A percentile compares a stretch with the other conserved stretches of the same genome.
phyloP scores from a whole-genome alignment of 768 basidiomycete genomes.

The Boletus eberwhitei region DNA sequence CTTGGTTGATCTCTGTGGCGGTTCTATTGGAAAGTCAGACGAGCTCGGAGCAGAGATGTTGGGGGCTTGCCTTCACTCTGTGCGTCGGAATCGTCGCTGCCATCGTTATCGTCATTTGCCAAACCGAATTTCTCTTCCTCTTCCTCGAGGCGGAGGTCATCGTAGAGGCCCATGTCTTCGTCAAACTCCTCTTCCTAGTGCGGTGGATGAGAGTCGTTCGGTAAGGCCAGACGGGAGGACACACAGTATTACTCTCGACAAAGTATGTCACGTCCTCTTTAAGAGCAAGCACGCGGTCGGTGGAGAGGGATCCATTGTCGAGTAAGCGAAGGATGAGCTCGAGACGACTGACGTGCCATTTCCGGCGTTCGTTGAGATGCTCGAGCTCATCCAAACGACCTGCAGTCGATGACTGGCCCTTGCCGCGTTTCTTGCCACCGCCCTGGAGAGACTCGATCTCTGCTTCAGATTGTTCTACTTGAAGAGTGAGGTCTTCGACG shows the following conservation, averaged over 20 bases:
- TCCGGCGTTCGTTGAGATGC: conserved; percentile 83
- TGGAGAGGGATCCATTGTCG: conserved; percentile 85
- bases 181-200: conserved; percentile 94
- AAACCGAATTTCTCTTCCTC: conserved; percentile 93
- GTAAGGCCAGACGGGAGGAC: conserved; percentile 33
- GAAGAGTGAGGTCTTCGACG: conserved; percentile 89
- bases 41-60: background rate
- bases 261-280: conserved; percentile 97
- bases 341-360: conserved; percentile 91
- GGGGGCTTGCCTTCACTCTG: conserved; percentile 63
- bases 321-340: conserved; percentile 91
- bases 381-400: conserved; percentile 85
- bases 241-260: conserved; percentile 90
- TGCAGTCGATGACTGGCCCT: conserved; percentile 57
- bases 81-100: conserved; percentile 70
- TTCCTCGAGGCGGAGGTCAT: conserved; percentile 95
- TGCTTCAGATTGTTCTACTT: conserved; percentile 92
- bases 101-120: conserved; percentile 64
- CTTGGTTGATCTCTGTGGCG: conserved; percentile 67
- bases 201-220: conserved; percentile 16
- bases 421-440: conserved; percentile 80
- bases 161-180: conserved; percentile 95
- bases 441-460: conserved; percentile 87
- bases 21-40: conserved; percentile 38
- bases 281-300: conserved; percentile 75